phyloP scores from a whole-genome alignment of 1,284 basidiomycete genomes.

The Pseudozyma sp. region DNA sequence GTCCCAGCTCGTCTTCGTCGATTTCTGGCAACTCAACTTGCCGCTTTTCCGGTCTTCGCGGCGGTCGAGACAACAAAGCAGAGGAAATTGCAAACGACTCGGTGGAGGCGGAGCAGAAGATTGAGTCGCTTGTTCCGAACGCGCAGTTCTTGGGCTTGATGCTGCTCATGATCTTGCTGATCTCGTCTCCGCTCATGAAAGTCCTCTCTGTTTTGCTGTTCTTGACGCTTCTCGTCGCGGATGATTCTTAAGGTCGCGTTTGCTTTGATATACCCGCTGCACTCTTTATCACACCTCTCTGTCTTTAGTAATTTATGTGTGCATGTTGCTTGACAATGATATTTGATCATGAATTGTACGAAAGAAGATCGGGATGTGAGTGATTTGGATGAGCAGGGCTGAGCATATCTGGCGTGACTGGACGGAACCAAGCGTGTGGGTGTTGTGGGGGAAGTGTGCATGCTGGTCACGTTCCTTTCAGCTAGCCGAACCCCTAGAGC shows the following conservation, averaged over 20 bases:
- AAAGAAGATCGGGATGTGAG: no score
- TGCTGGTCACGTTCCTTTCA: no score
- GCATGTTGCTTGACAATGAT: no score
- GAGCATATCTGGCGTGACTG: no score
- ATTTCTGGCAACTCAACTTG: background rate
- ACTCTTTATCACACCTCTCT: slow-evolving; percentile 5
- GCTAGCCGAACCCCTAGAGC: no score
- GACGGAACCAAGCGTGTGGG: no score
- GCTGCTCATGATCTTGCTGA: slow-evolving; percentile 42
- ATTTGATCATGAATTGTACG: no score
- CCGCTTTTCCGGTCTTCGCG: background rate
- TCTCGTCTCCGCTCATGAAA: slow-evolving; percentile 48
- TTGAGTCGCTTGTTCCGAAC: slow-evolving; percentile 19
- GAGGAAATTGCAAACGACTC: background rate
- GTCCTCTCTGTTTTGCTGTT: slow-evolving; percentile 44
- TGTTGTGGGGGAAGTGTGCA: no score
- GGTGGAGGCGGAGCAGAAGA: background rate
- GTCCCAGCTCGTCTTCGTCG: slow-evolving; percentile 15
- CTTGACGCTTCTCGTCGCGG: slow-evolving; percentile 18
- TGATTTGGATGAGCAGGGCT: no score
- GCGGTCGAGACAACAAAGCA: background rate
- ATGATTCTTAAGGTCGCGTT: slow-evolving; percentile 6
- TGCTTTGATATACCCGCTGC: background rate
- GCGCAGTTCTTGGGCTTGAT: slow-evolving; percentile 37
- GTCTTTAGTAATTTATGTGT: no score